phyloP scores from a whole-genome alignment of 148 eudicot genomes.

The Gaultheria prostrata region DNA sequence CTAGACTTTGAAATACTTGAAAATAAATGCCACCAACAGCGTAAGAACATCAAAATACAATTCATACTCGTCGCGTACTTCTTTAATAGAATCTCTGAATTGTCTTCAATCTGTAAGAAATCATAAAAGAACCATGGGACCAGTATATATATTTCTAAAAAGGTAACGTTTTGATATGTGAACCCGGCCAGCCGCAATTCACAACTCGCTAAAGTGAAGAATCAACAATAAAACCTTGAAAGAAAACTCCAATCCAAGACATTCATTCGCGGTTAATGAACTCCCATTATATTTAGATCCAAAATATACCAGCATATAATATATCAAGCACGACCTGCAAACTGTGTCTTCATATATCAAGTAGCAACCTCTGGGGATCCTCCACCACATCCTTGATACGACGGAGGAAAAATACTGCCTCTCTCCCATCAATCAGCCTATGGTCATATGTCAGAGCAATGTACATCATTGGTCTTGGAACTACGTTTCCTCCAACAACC shows the following conservation, averaged over 20 bases:
- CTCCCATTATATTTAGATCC: constrained; percentile 5
- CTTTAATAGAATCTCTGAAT: not conserved
- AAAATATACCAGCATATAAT: constrained; percentile 3
- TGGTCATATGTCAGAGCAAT: constrained; percentile 96
- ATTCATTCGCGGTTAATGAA: not conserved
- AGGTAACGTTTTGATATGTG: not conserved
- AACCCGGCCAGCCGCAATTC: constrained; percentile 9
- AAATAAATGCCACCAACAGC: not conserved
- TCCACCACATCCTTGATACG: constrained; percentile 94
- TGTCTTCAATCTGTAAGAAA: not conserved
- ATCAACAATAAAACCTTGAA: not conserved
- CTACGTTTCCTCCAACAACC: constrained; percentile 62
- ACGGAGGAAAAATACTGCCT: constrained; percentile 90
- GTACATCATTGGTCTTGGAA: constrained; percentile 95
- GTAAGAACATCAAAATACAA: not conserved
- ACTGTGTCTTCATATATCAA: constrained; percentile 53
- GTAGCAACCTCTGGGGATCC: constrained; percentile 91
- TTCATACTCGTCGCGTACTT: not conserved
- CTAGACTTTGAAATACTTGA: not conserved
- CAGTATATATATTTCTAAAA: not conserved
- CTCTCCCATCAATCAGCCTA: constrained; percentile 96
- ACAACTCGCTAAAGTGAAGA: not conserved
- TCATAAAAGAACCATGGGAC: not conserved
- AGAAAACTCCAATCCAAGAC: not conserved
- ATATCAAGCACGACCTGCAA: not conserved